Evolutionary conservation across 2,329 filamentous ascomycete genomes (phyloP).

Genomic region (Elsinoe batatas): DNA sequence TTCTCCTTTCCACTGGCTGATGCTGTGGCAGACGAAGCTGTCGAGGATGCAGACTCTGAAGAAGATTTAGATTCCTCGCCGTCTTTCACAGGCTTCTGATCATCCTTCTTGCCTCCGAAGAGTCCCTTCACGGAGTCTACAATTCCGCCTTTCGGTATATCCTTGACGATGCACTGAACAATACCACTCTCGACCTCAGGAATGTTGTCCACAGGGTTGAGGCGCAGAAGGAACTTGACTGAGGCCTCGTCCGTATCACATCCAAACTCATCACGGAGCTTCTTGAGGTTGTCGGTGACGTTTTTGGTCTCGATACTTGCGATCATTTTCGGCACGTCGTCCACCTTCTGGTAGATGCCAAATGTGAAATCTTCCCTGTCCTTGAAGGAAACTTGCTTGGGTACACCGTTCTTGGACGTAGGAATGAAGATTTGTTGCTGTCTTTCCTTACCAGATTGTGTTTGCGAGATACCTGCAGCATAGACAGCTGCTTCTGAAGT

Average conservation of each 20-base stretch:
- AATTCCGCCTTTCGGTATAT: conserved; percentile 60
- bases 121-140: conserved; percentile 94
- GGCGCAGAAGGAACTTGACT: conserved; percentile 66
- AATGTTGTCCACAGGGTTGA: conserved; percentile 64
- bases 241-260: conserved; percentile 68
- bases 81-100: conserved; percentile 61
- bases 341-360: conserved; percentile 65
- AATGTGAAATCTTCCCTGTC: conserved; percentile 74
- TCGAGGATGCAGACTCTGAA: conserved; percentile 26
- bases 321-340: conserved; percentile 49
- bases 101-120: conserved; percentile 83
- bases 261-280: conserved; percentile 67
- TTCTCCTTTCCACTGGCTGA: conserved; percentile 29
- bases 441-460: conserved; percentile 55
- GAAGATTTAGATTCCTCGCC: conserved; percentile 33
- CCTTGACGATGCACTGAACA: conserved; percentile 77
- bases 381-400: conserved; percentile 77
- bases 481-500: conserved; percentile 69
- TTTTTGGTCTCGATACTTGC: conserved; percentile 68
- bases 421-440: conserved; percentile 77
- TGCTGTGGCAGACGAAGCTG: conserved; percentile 37
- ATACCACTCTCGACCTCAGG: conserved; percentile 67
- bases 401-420: conserved; percentile 61
- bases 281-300: conserved; percentile 69
- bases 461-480: conserved; percentile 64